Base-by-base conservation (phyloP, 345 rosid species). In the Populus davidiana region DNA sequence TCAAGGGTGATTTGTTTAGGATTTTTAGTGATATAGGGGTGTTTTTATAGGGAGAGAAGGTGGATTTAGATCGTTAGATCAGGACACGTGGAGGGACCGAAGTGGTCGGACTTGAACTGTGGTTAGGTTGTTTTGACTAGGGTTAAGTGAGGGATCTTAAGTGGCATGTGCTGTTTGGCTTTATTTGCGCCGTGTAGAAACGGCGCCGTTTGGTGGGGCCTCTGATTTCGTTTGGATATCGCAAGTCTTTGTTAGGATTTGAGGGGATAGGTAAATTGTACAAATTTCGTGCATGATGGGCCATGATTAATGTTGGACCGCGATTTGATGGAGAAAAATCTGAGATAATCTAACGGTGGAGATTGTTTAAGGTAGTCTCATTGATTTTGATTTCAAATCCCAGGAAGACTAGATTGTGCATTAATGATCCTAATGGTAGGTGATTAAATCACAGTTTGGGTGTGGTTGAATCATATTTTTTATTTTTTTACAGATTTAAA, bases 41-140 rank as follows among this genome's bases (percentile, higher is more conserved):
- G 4, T 1, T 41, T 86, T 81, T 83, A 90, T 86, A 85, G 85
- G 47, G 44, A 20, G 25, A 0, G 83, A 70, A 72, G 39, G 27
- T 1, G 8, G 41, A 78, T 81, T 71, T 38, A 31, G 50, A 47
- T 71, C 84, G 84, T 71, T 61, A 76, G 79, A 23, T 49, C 0
- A 0, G 0, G 35, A 83, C 88, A 88, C 87, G 97, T 89, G 96
- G 77, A 38, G 1, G 2, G 20, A 89, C 88, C 87, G 1, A 5
- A 35, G 6, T 8, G 25, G 29, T 38, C 62, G 2, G 35, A 21
- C 10, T 0, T 9, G 50, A 82, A 75, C 88, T 49, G 52, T 54
- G 75, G 82, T 87, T 84, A 66, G 68, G 85, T 79, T n/a, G 14
- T 0, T 5, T 63, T 72, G 27, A 88, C 89, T 59, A 31, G 78